Base-by-base conservation (phyloP, 2,329 filamentous ascomycete species). In the Teratosphaeria pseudoeucalypti region DNA sequence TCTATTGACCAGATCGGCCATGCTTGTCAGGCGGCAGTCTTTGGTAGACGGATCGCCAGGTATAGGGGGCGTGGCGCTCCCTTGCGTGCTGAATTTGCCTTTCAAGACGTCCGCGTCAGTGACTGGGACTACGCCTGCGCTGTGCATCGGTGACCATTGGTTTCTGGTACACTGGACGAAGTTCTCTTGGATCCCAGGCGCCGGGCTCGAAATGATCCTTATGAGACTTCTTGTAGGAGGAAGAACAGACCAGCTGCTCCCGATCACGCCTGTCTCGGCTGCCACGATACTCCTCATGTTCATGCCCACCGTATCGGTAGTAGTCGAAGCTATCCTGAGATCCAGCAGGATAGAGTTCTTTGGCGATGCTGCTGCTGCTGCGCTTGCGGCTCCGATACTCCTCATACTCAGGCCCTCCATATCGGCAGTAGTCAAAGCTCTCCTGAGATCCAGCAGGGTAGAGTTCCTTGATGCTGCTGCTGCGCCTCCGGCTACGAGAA, bases 221-320 rank as follows among this genome's bases (percentile, higher is more conserved):
- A 6, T 19, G 43, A 19, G 43, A 23, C 43, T 19, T 49, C 43
- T 49, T 19, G 43, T n/a, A n/a, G 16, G 16, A 49, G 43, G 19
- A 10, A 11, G 43, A 10, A 49, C 43, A 49, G 43, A 49, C 43
- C 43, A 49, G 43, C 43, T 49, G 52, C 19, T 64, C 64, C 54
- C 66, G 53, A 34, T 66, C 62, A 43, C 66, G 58, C 12, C 57
- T 53, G 6, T 65, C 62, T 34, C 65, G 37, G 16, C 37, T 43
- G 12, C 37, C 16, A 14, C 37, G 37, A n/a, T 2, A 16, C 16
- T 16, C 37, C 16, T 43, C 37, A 43, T 43, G 4, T 43, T 43
- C 37, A 14, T n/a, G 37, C 37, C 16, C 37, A n/a, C 37, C 16
- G 16, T 43, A 43, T n/a, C 37, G 52, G n/a, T 65, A 58, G 6